Evolutionary conservation across 805 yeast species (phyloP), one percentile per base, ranked within the genome.

Genomic region (Sugiyamaella valdiviana): DNA sequence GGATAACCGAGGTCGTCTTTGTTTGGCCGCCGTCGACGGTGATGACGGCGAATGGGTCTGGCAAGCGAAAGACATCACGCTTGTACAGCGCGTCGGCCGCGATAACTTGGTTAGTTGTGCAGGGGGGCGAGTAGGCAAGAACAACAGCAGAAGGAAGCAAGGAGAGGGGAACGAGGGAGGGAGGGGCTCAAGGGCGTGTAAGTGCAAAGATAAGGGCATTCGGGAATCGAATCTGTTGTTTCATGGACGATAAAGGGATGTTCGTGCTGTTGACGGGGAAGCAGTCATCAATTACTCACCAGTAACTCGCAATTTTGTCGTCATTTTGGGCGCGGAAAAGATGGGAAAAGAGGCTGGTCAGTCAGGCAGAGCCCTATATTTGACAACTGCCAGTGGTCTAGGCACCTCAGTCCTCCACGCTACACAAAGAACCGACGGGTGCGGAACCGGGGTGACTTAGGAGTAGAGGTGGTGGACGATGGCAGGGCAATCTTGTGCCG

Each of bases 21-120:
- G 98, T 93, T 64, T 93, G 99, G 17, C 86, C 82, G 3, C 98
- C 98, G 66, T 93, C 99, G n/a, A 93, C 90, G 10, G 98, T 91
- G 53, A 93, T 73, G 32, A 93, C 98, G 1, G 97, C 96, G 70
- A 93, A 93, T 9, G 99, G 99, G 67, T 93, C 99, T 2, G 99
- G 99, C 53, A 90, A 85, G 49, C 95, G 80, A 63, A 85, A 83
- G 20, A 93, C 90, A 66, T 93, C 99, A 54, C 99, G 77, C 69
- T 93, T 93, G 68, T 87, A 88, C 49, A 93, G 80, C 21, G 95
- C 86, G 66, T 93, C 99, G 12, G 98, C 97, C 14, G 97, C 98
- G 39, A 93, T 91, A 37, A 93, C 70, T 57, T 26, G 9, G 32
- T 26, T 26, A 26, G 32, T n/a, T n/a, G n/a, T n/a, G n/a, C 7